Conservation (phyloP, 768 basidiomycete genomes). For the Pisolithus microcarpus region DNA sequence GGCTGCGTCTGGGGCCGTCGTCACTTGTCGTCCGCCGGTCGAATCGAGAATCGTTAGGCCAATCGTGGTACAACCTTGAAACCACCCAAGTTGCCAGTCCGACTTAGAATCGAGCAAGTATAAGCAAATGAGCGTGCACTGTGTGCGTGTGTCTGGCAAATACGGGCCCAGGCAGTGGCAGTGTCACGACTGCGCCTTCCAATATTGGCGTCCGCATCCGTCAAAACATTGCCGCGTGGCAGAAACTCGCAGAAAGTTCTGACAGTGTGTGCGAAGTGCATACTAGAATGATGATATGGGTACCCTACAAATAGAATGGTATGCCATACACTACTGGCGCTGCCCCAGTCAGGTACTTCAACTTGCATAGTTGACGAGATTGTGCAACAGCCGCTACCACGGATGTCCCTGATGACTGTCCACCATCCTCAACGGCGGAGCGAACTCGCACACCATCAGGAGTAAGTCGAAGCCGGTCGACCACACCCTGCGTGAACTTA, state of each 20-base stretch:
- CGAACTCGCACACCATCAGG: slow-evolving; percentile 14
- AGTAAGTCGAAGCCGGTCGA: slow-evolving; percentile 59
- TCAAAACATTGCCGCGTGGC: not conserved
- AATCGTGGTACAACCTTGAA: not conserved
- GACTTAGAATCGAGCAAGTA: too few species aligned
- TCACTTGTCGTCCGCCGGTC: not conserved
- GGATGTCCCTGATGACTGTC: slow-evolving; percentile 30
- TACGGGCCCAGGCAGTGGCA: not conserved
- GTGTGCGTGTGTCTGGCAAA: too few species aligned
- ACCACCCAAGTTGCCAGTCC: not conserved
- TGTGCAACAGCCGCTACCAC: slow-evolving; percentile 74
- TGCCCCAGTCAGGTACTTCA: slow-evolving; percentile 91
- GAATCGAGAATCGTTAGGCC: not conserved
- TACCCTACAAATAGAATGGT: slow-evolving; percentile 68
- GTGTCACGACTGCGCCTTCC: not conserved
- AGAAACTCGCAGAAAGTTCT: too few species aligned
- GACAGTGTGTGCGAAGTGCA: too few species aligned
- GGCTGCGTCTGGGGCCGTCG: not conserved
- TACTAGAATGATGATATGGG: not conserved
- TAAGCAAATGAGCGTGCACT: too few species aligned
- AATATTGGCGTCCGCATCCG: not conserved
- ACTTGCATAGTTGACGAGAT: slow-evolving; percentile 75
- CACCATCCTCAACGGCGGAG: not conserved
- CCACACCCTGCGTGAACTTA: slow-evolving; percentile 79
- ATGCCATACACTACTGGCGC: slow-evolving; percentile 95